Evolutionary conservation across 1,139 yeast species (phyloP).

Genomic region (Nakaseomyces delphensis): DNA sequence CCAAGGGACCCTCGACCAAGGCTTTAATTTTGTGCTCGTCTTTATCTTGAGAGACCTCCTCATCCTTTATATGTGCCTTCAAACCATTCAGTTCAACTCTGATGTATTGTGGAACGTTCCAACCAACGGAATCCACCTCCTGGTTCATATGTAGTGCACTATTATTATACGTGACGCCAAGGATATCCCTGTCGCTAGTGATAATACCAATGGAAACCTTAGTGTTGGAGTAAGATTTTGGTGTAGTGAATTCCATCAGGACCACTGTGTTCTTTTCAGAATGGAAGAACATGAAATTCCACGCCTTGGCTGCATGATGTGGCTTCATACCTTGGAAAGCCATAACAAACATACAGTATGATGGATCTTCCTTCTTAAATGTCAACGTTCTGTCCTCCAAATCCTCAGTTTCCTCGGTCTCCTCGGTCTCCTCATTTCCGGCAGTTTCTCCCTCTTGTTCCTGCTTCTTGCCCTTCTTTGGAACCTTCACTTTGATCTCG

Average conservation of each 20-base stretch:
- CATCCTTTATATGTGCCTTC: constrained; percentile 31
- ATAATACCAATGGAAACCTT: constrained; percentile 74
- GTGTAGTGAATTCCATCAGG: constrained; percentile 94
- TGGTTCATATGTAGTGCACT: constrained; percentile 53
- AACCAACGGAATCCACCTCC: constrained; percentile 68
- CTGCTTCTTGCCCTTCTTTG: constrained; percentile 4
- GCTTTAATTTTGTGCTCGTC: constrained; percentile 32
- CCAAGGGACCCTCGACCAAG: constrained; percentile 46
- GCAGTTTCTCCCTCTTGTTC: constrained; percentile 18
- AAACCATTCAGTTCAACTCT: constrained; percentile 50
- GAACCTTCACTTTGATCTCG: constrained; percentile 36
- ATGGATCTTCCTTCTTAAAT: constrained; percentile 33
- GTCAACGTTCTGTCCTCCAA: constrained; percentile 19
- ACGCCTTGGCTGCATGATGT: constrained; percentile 93
- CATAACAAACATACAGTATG: constrained; percentile 81
- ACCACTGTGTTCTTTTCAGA: constrained; percentile 66
- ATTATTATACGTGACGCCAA: constrained; percentile 61
- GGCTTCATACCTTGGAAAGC: constrained; percentile 99
- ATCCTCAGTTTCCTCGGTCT: constrained; percentile 12
- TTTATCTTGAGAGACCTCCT: constrained; percentile 15
- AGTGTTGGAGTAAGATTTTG: constrained; percentile 76
- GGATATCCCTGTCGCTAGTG: constrained; percentile 52
- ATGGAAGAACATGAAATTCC: constrained; percentile 92
- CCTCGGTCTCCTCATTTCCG: constrained; percentile 12
- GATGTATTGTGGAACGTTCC: constrained; percentile 78